Base-by-base conservation (phyloP, 2,329 filamentous ascomycete species). In the Clarireedia paspali region DNA sequence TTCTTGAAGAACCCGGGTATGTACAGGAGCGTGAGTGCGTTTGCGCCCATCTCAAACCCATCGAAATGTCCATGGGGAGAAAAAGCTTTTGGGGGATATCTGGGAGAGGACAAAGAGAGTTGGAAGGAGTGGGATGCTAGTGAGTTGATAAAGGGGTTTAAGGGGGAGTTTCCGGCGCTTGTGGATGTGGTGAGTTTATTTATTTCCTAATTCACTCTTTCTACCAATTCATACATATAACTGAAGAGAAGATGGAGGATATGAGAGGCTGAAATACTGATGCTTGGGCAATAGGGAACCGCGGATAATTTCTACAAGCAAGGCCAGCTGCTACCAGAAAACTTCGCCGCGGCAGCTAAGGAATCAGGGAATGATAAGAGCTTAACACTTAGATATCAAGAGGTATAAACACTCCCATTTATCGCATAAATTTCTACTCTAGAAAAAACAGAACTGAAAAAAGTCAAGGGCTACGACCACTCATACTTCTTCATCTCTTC, bases 221-320 rank as follows among this genome's bases (percentile, higher is more conserved):
- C 30, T 4, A 1, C 10, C 12, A 12, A 34, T 4, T 12, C 3
- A 10, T 34, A 3, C 30, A 34, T 34, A 1, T 34, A 0, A 10
- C 4, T 30, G 7, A 10, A 30, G 27, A 30, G 30, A 34, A 34
- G 15, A n/a, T 39, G 46, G 23, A 5, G 12, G n/a, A 10, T 10
- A 34, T 1, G 3, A 34, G 12, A 34, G 30, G 12, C 30, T 34
- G 4, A 34, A 34, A 34, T 34, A 34, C 30, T 34, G 10, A 34
- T 34, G 12, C 10, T 34, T 9, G 30, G 9, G 30, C 3, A 12
- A 6, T 15, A 89, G 86, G 94, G 94, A 44, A 96, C 91, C 4
- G 90, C 83, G 24, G 94, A 99, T 77, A 90, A 92, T 73, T 99
- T 97, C 73, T 97, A 97, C 76, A 92, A 96, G 77, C 85, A 95